Evolutionary conservation across 441 rosid species (phyloP).

Genomic region (Gossypium armourianum): DNA sequence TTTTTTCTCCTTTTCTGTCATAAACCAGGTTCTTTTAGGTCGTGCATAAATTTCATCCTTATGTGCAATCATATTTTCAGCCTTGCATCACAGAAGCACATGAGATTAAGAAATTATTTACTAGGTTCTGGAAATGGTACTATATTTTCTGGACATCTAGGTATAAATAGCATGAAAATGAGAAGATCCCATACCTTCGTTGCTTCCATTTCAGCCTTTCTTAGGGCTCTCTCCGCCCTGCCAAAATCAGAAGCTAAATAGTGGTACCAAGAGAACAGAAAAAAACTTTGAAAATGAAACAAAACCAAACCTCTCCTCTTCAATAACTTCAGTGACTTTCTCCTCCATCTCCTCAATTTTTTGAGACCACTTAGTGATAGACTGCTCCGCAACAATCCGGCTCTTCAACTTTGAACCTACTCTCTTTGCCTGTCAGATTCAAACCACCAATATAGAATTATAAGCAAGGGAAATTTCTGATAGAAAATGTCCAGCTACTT

Average conservation of each 20-base stretch:
- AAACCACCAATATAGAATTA: background rate
- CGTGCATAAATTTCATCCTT: constrained; percentile 79
- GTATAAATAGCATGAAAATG: background rate
- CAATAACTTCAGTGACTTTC: constrained; percentile 58
- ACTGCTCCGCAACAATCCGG: constrained; percentile 76
- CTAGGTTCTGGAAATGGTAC: background rate
- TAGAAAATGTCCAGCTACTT: constrained; percentile 1
- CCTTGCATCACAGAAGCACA: constrained; percentile 29
- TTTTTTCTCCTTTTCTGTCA: constrained; percentile 79
- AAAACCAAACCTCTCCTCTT: constrained; percentile 65
- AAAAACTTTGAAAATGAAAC: background rate
- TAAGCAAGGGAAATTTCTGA: background rate
- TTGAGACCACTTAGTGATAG: constrained; percentile 77
- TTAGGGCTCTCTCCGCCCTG: constrained; percentile 79
- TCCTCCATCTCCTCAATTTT: constrained; percentile 79
- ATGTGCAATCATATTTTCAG: constrained; percentile 79
- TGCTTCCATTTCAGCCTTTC: constrained; percentile 95
- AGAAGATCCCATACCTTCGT: constrained; percentile 53
- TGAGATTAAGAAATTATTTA: background rate
- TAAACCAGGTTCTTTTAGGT: constrained; percentile 90
- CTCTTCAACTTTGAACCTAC: constrained; percentile 85
- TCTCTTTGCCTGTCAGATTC: constrained; percentile 57
- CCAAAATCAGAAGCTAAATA: constrained; percentile 20
- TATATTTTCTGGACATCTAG: background rate
- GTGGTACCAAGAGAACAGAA: background rate